Base-by-base conservation (phyloP, 768 basidiomycete species). In the Naganishia vishniacii region DNA sequence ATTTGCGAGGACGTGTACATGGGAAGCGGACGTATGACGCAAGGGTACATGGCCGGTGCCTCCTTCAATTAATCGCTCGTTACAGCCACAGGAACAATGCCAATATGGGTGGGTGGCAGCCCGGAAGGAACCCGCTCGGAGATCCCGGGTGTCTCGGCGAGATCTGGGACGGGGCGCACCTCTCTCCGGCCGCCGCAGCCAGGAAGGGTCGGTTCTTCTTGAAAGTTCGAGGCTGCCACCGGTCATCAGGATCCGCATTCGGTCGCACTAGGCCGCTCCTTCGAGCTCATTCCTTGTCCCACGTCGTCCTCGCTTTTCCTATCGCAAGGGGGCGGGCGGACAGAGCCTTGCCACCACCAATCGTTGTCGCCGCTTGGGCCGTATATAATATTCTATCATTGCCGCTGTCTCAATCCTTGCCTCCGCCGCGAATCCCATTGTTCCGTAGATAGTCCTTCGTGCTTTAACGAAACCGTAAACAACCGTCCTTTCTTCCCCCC, bases 321-420 rank as follows among this genome's bases (percentile, higher is more conserved):
- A n/a, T n/a, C n/a, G n/a, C n/a, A n/a, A n/a, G n/a, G 9, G 45
- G 45, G n/a, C 45, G 45, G 45, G 34, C 34, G 34, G 15, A n/a
- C n/a, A n/a, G n/a, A n/a, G n/a, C n/a, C n/a, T 37, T 23, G 47
- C 47, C 47, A 23, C 47, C 47, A 12, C n/a, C n/a, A n/a, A n/a
- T n/a, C n/a, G n/a, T 18, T 25, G 45, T n/a, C 45, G 18, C 8
- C 45, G 18, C 6, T 6, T 18, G 23, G 8, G 18, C 25, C 20
- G 47, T 48, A 48, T 48, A 48, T 48, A 48, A 25, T 48, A 28
- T n/a, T n/a, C n/a, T n/a, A n/a, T n/a, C n/a, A n/a, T n/a, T n/a
- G n/a, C n/a, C n/a, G n/a, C n/a, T n/a, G n/a, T n/a, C n/a, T n/a
- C n/a, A n/a, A n/a, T n/a, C n/a, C n/a, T n/a, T n/a, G n/a, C n/a